Evolutionary conservation across 2,329 filamentous ascomycete genomes (phyloP).

Genomic region (Ascochyta fabae): DNA sequence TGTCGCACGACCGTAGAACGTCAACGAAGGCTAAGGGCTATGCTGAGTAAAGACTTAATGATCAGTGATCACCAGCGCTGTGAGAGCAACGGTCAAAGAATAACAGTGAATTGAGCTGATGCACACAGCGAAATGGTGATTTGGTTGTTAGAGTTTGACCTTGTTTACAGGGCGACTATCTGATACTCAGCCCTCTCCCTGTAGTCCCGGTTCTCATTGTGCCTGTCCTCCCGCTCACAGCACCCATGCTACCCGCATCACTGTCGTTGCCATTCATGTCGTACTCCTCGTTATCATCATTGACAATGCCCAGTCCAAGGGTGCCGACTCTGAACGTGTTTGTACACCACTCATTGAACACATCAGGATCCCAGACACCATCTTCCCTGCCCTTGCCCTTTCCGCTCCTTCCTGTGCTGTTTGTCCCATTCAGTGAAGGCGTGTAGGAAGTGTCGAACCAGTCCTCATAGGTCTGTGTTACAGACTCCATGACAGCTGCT

Average conservation of each 20-base stretch:
- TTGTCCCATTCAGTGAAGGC: constrained; percentile 28
- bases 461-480: constrained; percentile 67
- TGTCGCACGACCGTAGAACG: too few relatives aligned
- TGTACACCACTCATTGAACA: constrained; percentile 68
- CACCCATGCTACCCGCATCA: constrained; percentile 34
- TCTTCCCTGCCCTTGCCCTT: constrained; percentile 66
- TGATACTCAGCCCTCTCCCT: constrained; percentile 11
- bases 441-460: constrained; percentile 64
- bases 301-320: constrained; percentile 42
- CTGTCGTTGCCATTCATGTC: constrained; percentile 40
- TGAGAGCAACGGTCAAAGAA: too few relatives aligned
- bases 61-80: too few relatives aligned
- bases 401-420: constrained; percentile 22
- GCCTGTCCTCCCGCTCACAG: constrained; percentile 32
- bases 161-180: neutral
- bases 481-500: constrained; percentile 68
- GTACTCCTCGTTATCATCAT: constrained; percentile 24
- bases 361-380: constrained; percentile 69
- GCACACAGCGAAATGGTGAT: too few relatives aligned
- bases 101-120: too few relatives aligned
- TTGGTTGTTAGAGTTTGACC: neutral
- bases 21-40: too few relatives aligned
- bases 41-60: too few relatives aligned
- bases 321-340: constrained; percentile 64
- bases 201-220: constrained; percentile 38